Evolutionary conservation across 2,329 filamentous ascomycete species (phyloP).

Genomic region (Xylariaceae sp.): DNA sequence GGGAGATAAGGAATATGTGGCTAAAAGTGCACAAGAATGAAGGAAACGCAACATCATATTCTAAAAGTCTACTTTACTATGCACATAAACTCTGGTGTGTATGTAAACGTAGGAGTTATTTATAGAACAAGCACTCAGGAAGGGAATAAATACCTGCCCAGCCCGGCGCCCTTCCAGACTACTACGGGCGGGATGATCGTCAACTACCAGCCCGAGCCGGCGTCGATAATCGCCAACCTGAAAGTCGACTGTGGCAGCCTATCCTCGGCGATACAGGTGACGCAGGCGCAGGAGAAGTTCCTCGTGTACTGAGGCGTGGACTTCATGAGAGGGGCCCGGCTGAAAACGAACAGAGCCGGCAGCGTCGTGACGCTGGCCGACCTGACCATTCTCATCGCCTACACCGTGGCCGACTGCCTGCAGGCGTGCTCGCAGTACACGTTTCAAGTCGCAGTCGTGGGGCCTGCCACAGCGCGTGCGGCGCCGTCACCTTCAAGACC

Average conservation of each 20-base stretch:
- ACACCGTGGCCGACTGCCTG: constrained; percentile 3
- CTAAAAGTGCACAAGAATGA: too few relatives aligned
- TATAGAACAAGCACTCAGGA: too few relatives aligned
- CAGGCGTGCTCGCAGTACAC: constrained; percentile 4
- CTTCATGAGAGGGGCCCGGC: constrained; percentile 1
- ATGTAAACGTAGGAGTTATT: too few relatives aligned
- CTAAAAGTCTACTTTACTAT: too few relatives aligned
- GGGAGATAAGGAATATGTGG: too few relatives aligned
- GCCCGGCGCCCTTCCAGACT: too few relatives aligned
- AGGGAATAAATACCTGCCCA: too few relatives aligned
- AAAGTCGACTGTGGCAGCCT: not conserved
- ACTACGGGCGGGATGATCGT: not conserved
- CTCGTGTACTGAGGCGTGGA: not conserved
- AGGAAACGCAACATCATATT: too few relatives aligned
- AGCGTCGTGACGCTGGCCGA: not conserved
- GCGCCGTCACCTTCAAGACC: not conserved
- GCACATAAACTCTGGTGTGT: too few relatives aligned
- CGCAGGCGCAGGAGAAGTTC: not conserved
- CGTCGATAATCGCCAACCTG: not conserved
- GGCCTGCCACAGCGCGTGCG: not conserved
- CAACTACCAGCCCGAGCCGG: not conserved
- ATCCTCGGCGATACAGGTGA: not conserved
- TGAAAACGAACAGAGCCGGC: not conserved
- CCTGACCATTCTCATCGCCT: not conserved
- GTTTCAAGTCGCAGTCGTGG: not conserved